These are phyloP conservation scores for Aquilaria sinensis DNA, from an alignment of 345 rosid genomes.

Conservation along the genomic window DNA sequence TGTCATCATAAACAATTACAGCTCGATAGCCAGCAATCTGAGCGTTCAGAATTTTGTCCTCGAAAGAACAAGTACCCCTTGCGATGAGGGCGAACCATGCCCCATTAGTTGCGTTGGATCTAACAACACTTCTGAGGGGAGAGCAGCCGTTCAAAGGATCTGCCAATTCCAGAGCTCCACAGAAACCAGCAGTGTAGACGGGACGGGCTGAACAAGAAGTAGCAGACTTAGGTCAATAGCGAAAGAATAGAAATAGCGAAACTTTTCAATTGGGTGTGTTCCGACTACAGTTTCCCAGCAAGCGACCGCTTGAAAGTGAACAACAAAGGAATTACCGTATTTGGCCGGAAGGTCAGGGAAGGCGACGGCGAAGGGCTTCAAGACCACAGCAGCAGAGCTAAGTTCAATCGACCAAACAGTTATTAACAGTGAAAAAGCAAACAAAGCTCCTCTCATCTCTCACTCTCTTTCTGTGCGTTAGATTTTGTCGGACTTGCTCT, in stretches of 20 bases:
- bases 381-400: slow-evolving; percentile 38
- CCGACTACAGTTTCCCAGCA: slow-evolving; percentile 6
- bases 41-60: slow-evolving; percentile 51
- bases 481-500: not conserved
- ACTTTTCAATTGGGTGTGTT: not conserved
- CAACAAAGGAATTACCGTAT: slow-evolving; percentile 34
- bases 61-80: slow-evolving; percentile 60
- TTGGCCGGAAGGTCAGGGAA: slow-evolving; percentile 73
- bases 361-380: slow-evolving; percentile 39
- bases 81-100: slow-evolving; percentile 40
- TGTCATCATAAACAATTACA: slow-evolving; percentile 56
- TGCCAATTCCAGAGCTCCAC: slow-evolving; percentile 57
- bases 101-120: slow-evolving; percentile 23
- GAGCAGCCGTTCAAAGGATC: slow-evolving; percentile 62
- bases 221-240: not conserved
- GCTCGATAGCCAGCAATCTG: slow-evolving; percentile 51
- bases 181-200: slow-evolving; percentile 29
- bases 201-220: slow-evolving; percentile 28
- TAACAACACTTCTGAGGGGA: slow-evolving; percentile 22
- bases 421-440: slow-evolving; percentile 10
- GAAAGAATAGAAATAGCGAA: not conserved
- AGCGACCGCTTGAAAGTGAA: slow-evolving; percentile 7
- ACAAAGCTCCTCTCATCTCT: slow-evolving; percentile 20
- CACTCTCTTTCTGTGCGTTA: not conserved
- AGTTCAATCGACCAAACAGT: slow-evolving; percentile 18